These are phyloP conservation scores for Sphaerulina vaccinii DNA, from an alignment of 2,329 filamentous ascomycete genomes.

Conservation along the genomic window DNA sequence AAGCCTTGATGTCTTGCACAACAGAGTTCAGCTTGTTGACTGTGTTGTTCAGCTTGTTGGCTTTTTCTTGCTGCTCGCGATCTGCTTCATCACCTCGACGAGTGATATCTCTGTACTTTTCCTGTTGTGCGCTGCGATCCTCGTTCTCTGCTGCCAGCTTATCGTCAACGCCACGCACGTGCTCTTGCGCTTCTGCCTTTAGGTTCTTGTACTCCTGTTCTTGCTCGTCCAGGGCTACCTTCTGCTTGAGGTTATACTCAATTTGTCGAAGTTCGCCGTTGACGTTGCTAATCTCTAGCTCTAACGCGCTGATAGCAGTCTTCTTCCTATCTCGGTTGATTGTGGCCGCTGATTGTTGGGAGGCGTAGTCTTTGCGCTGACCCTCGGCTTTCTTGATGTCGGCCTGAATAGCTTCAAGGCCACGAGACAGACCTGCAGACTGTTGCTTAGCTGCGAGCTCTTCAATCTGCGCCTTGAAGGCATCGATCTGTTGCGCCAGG, in stretches of 20 bases:
- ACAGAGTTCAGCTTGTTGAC: constrained; percentile 74
- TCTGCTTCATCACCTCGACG: constrained; percentile 70
- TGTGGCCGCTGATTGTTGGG: constrained; percentile 63
- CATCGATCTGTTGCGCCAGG: constrained; percentile 68
- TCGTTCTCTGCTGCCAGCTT: constrained; percentile 74
- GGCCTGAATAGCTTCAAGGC: constrained; percentile 80
- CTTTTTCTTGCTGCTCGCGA: constrained; percentile 67
- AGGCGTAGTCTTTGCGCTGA: constrained; percentile 64
- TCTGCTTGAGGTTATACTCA: constrained; percentile 76
- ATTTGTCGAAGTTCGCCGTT: constrained; percentile 70
- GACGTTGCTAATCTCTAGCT: constrained; percentile 74
- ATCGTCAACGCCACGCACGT: constrained; percentile 66
- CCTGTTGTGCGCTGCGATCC: constrained; percentile 71
- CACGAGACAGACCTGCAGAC: constrained; percentile 62
- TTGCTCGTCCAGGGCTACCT: constrained; percentile 66
- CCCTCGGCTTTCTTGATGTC: constrained; percentile 67
- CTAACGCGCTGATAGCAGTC: constrained; percentile 61
- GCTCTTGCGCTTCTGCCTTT: constrained; percentile 66
- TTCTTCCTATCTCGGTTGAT: constrained; percentile 70
- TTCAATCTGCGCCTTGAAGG: constrained; percentile 70
- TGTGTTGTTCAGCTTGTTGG: constrained; percentile 69
- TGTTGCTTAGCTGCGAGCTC: constrained; percentile 75
- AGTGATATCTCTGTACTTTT: constrained; percentile 73
- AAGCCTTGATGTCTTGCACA: constrained; percentile 75
- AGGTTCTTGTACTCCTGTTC: constrained; percentile 71